Percentiles rank a stretch among this genome's conserved stretches.
These are phyloP conservation scores for Neurospora cerealis DNA, from an alignment of 495 filamentous ascomycete genomes.

Conservation along the genomic window DNA sequence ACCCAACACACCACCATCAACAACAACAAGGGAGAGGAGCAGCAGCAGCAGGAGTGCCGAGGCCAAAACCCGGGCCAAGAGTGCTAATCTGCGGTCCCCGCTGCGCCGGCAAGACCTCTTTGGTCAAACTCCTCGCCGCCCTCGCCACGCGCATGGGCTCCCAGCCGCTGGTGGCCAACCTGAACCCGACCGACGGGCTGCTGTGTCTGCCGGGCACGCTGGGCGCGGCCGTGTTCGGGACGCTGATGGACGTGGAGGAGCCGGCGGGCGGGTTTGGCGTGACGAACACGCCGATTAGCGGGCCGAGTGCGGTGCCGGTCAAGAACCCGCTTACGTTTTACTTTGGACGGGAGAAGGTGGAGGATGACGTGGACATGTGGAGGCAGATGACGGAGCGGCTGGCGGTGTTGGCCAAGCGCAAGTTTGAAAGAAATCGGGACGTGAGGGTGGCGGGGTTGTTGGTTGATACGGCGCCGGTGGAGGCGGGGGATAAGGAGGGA, in stretches of 20 bases:
- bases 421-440: slow-evolving; percentile 66
- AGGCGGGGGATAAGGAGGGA: slow-evolving; percentile 47
- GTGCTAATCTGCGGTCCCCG: slow-evolving; percentile 78
- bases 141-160: slow-evolving; percentile 70
- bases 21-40: neutral
- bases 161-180: slow-evolving; percentile 75
- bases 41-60: neutral
- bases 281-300: slow-evolving; percentile 76
- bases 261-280: slow-evolving; percentile 77
- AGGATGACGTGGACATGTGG: slow-evolving; percentile 64
- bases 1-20: neutral
- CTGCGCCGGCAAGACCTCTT: slow-evolving; percentile 74
- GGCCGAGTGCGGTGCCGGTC: slow-evolving; percentile 76
- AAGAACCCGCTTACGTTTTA: slow-evolving; percentile 91
- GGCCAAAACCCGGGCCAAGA: slow-evolving; percentile 50
- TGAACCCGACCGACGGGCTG: slow-evolving; percentile 80
- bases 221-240: slow-evolving; percentile 71
- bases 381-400: slow-evolving; percentile 65
- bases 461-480: slow-evolving; percentile 72
- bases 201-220: slow-evolving; percentile 77
- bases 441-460: slow-evolving; percentile 66
- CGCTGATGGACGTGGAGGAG: slow-evolving; percentile 64
- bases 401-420: slow-evolving; percentile 66
- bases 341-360: slow-evolving; percentile 64
- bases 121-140: slow-evolving; percentile 69